Base-by-base conservation (phyloP, 169 alveolate species). In the Perkinsus olseni region DNA sequence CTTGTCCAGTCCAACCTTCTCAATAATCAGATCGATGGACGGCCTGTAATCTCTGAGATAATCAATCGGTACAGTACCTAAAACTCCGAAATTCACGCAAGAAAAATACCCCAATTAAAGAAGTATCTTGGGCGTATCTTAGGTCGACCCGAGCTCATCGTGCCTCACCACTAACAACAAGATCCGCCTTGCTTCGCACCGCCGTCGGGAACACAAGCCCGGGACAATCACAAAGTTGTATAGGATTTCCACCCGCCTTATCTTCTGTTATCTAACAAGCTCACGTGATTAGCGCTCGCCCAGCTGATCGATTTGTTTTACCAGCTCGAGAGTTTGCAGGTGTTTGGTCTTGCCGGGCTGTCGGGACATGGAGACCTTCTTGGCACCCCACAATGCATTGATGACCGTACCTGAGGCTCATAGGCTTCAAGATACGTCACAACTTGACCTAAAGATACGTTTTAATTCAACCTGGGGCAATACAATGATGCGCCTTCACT, bases 271-370 rank as follows among this genome's bases (percentile, higher is more conserved):
- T 24, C 82, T 62, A 28, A 28, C 37, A 62, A 8, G 21, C 3
- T 40, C 21, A 13, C 17, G 82, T 28, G 17, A 62, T 6, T 6
- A 62, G 82, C 82, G 82, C 82, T 8, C 82, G 82, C 82, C 82
- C 82, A 28, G 17, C 10, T 62, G 82, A 62, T 62, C 82, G 82
- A 62, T 62, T 62, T 28, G 8, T 62, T 6, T 62, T 62, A 62
- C 82, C 37, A 62, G 31, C 82, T 62, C 82, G 10, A 62, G 82
- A 62, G 99, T 98, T 93, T 99, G 99, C 93, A 98, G 96, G 94
- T 98, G 99, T 94, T 98, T 99, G 3, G 99, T 99, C 94, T 98
- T 98, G 8, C 99, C 99, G 17, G 99, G 99, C 93, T 97, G 97
- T 74, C 97, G 93, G 45, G 99, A 99, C 24, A 99, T 99, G 38